Base-by-base conservation (phyloP, 2,329 filamentous ascomycete species). In the Exophiala viscosa region DNA sequence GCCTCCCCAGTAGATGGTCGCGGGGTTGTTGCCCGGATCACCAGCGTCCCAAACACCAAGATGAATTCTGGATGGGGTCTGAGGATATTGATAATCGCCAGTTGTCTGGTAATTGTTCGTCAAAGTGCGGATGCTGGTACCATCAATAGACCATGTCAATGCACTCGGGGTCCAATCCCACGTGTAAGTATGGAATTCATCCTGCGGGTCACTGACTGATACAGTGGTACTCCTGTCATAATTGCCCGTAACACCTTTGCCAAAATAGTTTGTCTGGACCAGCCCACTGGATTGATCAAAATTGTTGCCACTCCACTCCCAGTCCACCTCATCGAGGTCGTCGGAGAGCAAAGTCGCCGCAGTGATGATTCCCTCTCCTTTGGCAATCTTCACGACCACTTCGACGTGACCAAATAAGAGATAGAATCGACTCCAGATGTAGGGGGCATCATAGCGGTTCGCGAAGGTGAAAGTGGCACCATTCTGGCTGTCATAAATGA, bases 221-320 rank as follows among this genome's bases (percentile, higher is more conserved):
- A 93, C 88, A 68, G 88, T 90, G 53, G 87, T 84, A 55, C 88
- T 91, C 48, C 93, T 86, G 73, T 93, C 90, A 75, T 92, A 95
- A 15, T 81, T 81, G 7, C 66, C 62, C 0, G 89, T 90, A 61
- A 88, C 86, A 65, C 93, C 93, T 75, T 97, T 92, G 75, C 87
- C 96, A 74, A 96, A 99, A 77, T 85, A 99, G 76, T 99, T 99
- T 67, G 90, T 93, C 76, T 97, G 90, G n/a, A 87, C 88, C 8
- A 49, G 32, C 10, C 60, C 60, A 58, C 79, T 81, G 41, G 76
- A 67, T 69, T 93, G 78, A 50, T 76, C 75, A 57, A 95, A 77
- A 66, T 96, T 88, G 46, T 81, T 81, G 60, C 93, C 93, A 49
- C 97, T 81, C 69, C 86, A 97, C 70, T 99, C 93, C 69, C 90